These are phyloP conservation scores for Microsporum ferrugineum DNA, from an alignment of 2,329 filamentous ascomycete species.

Conservation along the genomic window DNA sequence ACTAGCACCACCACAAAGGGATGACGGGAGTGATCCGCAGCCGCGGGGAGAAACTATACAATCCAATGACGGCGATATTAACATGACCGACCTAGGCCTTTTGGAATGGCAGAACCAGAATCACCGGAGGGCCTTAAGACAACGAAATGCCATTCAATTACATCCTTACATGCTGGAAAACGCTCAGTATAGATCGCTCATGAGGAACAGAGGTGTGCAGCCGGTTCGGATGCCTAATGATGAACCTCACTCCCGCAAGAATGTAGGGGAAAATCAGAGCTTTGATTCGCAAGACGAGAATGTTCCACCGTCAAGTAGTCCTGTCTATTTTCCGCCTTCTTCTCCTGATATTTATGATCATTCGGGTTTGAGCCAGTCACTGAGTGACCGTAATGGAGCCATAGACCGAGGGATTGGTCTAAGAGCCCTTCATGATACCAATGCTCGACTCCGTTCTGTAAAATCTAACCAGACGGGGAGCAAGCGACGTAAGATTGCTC, in stretches of 20 bases:
- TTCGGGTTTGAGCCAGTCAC: neutral
- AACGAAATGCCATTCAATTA: slow-evolving; percentile 39
- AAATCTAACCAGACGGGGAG: neutral
- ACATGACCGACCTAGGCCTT: neutral
- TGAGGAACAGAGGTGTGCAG: slow-evolving; percentile 33
- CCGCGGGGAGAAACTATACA: neutral
- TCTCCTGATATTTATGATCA: slow-evolving; percentile 14
- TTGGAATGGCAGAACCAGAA: neutral
- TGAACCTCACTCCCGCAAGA: slow-evolving; percentile 8
- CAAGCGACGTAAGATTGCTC: neutral
- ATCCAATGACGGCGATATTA: neutral
- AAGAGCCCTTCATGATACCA: neutral
- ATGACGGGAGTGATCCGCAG: neutral
- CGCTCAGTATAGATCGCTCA: slow-evolving; percentile 32
- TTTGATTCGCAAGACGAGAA: slow-evolving; percentile 25
- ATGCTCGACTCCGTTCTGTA: neutral
- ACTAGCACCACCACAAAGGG: neutral
- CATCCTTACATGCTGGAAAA: slow-evolving; percentile 39
- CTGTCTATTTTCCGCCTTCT: slow-evolving; percentile 23
- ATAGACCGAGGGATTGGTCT: neutral
- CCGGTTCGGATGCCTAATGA: slow-evolving; percentile 28
- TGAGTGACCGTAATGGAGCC: neutral
- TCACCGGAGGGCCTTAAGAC: slow-evolving; percentile 26
- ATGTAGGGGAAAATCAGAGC: slow-evolving; percentile 23
- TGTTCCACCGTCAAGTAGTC: slow-evolving; percentile 24